Evolutionary conservation across 2,329 filamentous ascomycete genomes (phyloP).

Genomic region (Colletotrichum godetiae): DNA sequence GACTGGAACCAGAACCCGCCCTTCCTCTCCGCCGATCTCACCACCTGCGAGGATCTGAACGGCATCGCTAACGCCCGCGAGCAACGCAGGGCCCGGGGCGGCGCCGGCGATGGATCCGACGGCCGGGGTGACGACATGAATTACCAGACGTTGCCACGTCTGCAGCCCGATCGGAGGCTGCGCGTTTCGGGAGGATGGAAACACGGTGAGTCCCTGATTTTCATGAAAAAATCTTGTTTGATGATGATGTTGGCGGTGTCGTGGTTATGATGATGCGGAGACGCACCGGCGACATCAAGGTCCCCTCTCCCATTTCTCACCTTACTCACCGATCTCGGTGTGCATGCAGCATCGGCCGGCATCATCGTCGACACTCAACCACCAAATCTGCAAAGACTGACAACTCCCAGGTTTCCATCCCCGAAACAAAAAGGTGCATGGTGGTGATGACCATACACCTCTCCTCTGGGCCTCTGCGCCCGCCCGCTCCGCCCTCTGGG

Average conservation of each 20-base stretch:
- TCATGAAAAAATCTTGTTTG: no score
- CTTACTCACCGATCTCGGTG: constrained; percentile 1
- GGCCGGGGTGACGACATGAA: constrained; percentile 34
- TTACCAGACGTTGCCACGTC: constrained; percentile 32
- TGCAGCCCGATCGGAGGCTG: constrained; percentile 29
- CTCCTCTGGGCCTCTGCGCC: constrained; percentile 42
- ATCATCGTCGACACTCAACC: background rate
- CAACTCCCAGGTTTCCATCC: constrained; percentile 24
- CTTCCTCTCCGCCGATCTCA: constrained; percentile 58
- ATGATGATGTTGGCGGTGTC: background rate
- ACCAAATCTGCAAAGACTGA: no score
- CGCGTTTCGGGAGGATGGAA: constrained; percentile 36
- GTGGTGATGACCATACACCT: constrained; percentile 54
- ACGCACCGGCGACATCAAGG: background rate
- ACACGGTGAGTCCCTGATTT: constrained; percentile 2
- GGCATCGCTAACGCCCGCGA: constrained; percentile 64
- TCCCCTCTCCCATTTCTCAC: background rate
- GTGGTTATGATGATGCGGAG: background rate
- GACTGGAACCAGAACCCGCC: constrained; percentile 67
- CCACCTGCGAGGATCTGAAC: constrained; percentile 66
- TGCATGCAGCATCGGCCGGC: background rate
- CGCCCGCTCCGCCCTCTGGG: constrained; percentile 45
- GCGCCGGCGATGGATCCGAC: constrained; percentile 41
- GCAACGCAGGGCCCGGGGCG: constrained; percentile 50
- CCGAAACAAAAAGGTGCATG: constrained; percentile 40